These are phyloP conservation scores for Tricholoma terreum DNA, from an alignment of 768 basidiomycete species.

Conservation along the genomic window DNA sequence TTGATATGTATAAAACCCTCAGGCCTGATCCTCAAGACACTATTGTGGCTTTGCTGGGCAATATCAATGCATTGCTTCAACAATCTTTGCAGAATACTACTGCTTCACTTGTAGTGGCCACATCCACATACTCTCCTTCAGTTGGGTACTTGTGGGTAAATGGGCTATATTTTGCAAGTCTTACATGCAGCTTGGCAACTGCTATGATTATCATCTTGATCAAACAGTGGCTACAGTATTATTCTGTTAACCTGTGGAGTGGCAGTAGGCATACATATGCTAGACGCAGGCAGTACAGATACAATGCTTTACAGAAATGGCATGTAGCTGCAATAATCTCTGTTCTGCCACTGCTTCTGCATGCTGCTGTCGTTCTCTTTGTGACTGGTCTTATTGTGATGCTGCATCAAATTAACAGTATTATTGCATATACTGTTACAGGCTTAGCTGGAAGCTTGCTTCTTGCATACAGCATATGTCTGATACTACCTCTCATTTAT, in stretches of 20 bases:
- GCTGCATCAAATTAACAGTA: constrained; percentile 5
- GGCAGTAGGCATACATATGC: constrained; percentile 7
- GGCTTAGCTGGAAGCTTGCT: not conserved
- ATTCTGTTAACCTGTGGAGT: constrained; percentile 8
- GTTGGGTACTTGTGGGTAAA: constrained; percentile 15
- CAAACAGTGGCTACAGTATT: constrained; percentile 16
- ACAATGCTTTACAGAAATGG: constrained; percentile 14
- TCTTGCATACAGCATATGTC: not conserved
- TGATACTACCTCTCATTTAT: constrained; percentile 9
- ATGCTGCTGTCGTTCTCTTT: constrained; percentile 10
- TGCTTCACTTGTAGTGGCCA: not conserved
- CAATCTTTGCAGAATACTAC: not conserved
- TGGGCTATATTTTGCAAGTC: constrained; percentile 16
- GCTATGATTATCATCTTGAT: constrained; percentile 14
- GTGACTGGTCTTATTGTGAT: constrained; percentile 9
- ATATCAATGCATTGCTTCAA: constrained; percentile 7
- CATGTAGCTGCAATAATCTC: constrained; percentile 14
- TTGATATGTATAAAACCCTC: constrained; percentile 8
- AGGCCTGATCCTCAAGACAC: constrained; percentile 12
- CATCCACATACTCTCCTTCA: constrained; percentile 2
- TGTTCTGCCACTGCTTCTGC: constrained; percentile 11
- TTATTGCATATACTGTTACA: constrained; percentile 3
- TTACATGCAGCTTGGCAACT: constrained; percentile 14
- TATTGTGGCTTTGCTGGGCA: constrained; percentile 9
- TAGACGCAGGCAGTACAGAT: constrained; percentile 15